phyloP scores from a whole-genome alignment of 495 filamentous ascomycete genomes.

The Cenococcum geophilum region DNA sequence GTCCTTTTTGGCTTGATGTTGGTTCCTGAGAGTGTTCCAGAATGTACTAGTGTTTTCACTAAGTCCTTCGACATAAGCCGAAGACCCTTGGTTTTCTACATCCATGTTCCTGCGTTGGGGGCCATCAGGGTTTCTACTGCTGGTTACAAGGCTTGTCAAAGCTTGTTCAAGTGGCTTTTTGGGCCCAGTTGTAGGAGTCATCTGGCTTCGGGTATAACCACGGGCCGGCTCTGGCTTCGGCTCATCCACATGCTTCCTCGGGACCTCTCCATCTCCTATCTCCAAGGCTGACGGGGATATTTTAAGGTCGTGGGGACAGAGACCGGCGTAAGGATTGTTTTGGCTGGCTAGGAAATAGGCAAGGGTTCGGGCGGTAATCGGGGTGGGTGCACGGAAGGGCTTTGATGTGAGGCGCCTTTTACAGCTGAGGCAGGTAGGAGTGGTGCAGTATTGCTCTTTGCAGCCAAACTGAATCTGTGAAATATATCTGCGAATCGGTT shows the following conservation, averaged over 20 bases:
- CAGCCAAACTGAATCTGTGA: slow-evolving; percentile 81
- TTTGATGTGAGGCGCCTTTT: slow-evolving; percentile 58
- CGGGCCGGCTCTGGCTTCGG: no score
- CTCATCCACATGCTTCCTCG: neutral
- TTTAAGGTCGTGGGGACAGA: slow-evolving; percentile 54
- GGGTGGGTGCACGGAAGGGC: slow-evolving; percentile 67
- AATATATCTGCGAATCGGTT: slow-evolving; percentile 55
- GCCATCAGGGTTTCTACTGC: no score
- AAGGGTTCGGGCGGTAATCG: slow-evolving; percentile 64
- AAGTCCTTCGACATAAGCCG: neutral
- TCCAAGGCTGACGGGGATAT: slow-evolving; percentile 17
- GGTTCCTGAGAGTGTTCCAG: neutral
- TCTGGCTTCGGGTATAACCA: no score
- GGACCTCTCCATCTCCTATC: slow-evolving; percentile 1
- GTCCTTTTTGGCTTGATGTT: slow-evolving; percentile 26
- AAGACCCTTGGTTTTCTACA: no score
- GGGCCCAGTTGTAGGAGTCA: no score
- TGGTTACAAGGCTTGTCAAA: no score
- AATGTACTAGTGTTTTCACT: neutral
- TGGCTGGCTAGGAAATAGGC: slow-evolving; percentile 73
- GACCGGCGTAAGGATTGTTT: slow-evolving; percentile 65
- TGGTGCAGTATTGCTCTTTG: slow-evolving; percentile 60
- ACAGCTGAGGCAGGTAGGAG: slow-evolving; percentile 73
- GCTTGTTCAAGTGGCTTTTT: no score
- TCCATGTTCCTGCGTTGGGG: no score